Evolutionary conservation across 1,284 basidiomycete genomes (phyloP), one percentile per base, ranked within the genome.

Genomic region (Ceratobasidium sp.): DNA sequence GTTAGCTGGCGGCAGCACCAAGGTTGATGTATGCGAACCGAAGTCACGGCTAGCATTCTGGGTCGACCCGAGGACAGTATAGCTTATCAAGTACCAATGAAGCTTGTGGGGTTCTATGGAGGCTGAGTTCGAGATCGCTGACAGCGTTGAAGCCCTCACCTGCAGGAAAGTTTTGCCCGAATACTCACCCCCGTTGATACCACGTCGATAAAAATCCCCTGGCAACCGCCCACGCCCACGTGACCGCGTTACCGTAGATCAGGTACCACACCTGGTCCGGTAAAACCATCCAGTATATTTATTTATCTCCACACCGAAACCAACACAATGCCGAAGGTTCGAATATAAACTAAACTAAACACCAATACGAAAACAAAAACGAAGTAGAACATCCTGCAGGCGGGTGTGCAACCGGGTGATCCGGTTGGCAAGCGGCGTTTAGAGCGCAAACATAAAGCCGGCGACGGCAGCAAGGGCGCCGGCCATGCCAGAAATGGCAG

Each of bases 111-210:
- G n/a, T n/a, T n/a, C n/a, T n/a, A n/a, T n/a, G n/a, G n/a, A n/a
- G n/a, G n/a, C n/a, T n/a, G n/a, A n/a, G n/a, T n/a, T n/a, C n/a
- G n/a, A n/a, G n/a, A n/a, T n/a, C n/a, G n/a, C n/a, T n/a, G n/a
- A n/a, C n/a, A n/a, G n/a, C n/a, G n/a, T n/a, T n/a, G n/a, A n/a
- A n/a, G n/a, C n/a, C n/a, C n/a, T n/a, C n/a, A n/a, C n/a, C n/a
- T n/a, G n/a, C n/a, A n/a, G n/a, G n/a, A n/a, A n/a, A 16, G 54
- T 76, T 14, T 49, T 79, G 19, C 74, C 78, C 24, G 43, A 62
- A 6, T 62, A 31, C 6, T 19, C 13, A 59, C 27, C n/a, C 9
- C 5, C 49, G 37, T 34, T 24, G 14, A 11, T 37, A 22, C 16
- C 34, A 34, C 34, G 58, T 9, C 5, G 37, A 37, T 7, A 61